Conservation (phyloP, 371 early-diverging fungal genomes). For the Choanephora cucurbitarum region DNA sequence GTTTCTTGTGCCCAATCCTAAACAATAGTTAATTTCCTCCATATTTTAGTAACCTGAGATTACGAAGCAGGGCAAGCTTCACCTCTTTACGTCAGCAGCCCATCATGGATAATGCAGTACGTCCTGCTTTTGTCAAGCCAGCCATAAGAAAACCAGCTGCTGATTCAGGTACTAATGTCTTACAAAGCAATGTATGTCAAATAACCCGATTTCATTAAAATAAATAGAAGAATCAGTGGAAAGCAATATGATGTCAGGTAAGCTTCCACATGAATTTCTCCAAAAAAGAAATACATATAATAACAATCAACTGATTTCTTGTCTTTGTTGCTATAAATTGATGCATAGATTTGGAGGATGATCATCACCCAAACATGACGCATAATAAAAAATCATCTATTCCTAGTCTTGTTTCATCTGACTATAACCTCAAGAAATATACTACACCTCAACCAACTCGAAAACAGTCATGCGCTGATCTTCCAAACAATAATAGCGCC, state of each 20-base stretch:
- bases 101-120: background rate
- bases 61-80: slow-evolving; percentile 23
- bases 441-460: background rate
- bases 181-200: background rate
- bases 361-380: background rate
- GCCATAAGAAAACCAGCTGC: slow-evolving; percentile 8
- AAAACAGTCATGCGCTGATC: slow-evolving; percentile 9
- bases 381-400: background rate
- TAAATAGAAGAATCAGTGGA: too few species aligned
- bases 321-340: too few species aligned
- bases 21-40: slow-evolving; percentile 1
- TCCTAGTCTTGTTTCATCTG: slow-evolving; percentile 1
- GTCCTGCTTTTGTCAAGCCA: slow-evolving; percentile 13
- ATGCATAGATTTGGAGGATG: too few species aligned
- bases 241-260: too few species aligned
- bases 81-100: slow-evolving; percentile 7
- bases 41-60: slow-evolving; percentile 7
- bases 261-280: background rate
- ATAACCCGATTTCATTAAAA: too few species aligned
- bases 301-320: too few species aligned
- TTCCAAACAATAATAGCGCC: background rate
- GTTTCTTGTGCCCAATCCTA: background rate
- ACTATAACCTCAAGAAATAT: background rate
- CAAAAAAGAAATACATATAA: too few species aligned
- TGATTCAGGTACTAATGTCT: slow-evolving; percentile 15